These are phyloP conservation scores for Bipolaris sorokiniana DNA, from an alignment of 2,329 filamentous ascomycete genomes.

Conservation along the genomic window DNA sequence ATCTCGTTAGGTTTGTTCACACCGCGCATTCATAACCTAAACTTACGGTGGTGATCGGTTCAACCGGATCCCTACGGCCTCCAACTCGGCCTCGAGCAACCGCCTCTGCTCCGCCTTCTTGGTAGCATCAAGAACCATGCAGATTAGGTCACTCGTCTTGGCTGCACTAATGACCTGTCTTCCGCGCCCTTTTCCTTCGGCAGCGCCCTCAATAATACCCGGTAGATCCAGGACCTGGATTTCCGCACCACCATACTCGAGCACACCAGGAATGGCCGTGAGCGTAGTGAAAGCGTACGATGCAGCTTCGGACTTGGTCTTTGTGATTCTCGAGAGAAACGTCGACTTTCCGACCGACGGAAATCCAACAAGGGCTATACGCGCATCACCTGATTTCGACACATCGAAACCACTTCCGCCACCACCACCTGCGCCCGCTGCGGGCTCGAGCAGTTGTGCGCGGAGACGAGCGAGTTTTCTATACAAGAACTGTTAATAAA, in stretches of 20 bases:
- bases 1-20: background rate
- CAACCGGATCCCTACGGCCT: conserved; percentile 91
- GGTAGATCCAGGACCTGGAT: conserved; percentile 97
- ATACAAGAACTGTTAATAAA: background rate
- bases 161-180: conserved; percentile 96
- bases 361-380: conserved; percentile 97
- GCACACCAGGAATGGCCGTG: conserved; percentile 94
- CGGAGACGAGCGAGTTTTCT: conserved; percentile 95
- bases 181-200: conserved; percentile 94
- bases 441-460: conserved; percentile 91
- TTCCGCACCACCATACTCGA: conserved; percentile 97
- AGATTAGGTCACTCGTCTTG: conserved; percentile 95
- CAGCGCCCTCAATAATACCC: conserved; percentile 95
- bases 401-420: conserved; percentile 85
- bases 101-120: conserved; percentile 94
- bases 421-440: conserved; percentile 75
- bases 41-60: conserved; percentile 85
- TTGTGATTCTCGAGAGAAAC: conserved; percentile 98
- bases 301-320: conserved; percentile 94
- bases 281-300: conserved; percentile 97
- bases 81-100: conserved; percentile 86
- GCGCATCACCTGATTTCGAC: conserved; percentile 93
- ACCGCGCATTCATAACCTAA: too few relatives aligned
- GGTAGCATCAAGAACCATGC: conserved; percentile 97
- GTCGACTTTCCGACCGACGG: conserved; percentile 99